Evolutionary conservation across 352 stramenopile genomes (phyloP), one percentile per base, ranked within the genome.

Genomic region (Salisapilia sapeloensis): DNA sequence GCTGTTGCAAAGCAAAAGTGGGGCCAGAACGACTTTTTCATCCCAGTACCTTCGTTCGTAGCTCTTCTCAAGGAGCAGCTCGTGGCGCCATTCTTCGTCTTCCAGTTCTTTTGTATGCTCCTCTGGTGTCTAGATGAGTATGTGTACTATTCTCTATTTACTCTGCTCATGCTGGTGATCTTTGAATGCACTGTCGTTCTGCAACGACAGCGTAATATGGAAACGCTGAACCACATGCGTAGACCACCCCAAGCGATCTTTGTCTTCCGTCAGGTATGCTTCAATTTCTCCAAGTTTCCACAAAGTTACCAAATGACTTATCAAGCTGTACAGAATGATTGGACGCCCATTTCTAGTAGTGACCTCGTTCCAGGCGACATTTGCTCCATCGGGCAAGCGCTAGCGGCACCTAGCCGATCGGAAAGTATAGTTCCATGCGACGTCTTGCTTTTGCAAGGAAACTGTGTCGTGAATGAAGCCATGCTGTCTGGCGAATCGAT

Each of bases 81-180:
- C 8, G 54, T 97, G 4, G 84, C 89, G 24, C 93, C 93, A n/a
- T 96, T 98, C 41, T 97, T 97, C 48, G 57, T 98, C 5, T 98
- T 98, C 50, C 93, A 98, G 53, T 74, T 74, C 25, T 85, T 98
- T 23, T 97, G 89, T 55, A 92, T 97, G 39, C 36, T 93, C 15
- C 58, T 98, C 15, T 98, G 93, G 93, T 92, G 60, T 36, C 54
- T 98, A 14, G 93, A 98, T 56, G 93, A 97, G 48, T 98, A 98
- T 56, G 95, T 93, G 61, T 92, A 96, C 53, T 98, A 97, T 53
- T 79, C 79, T 2, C 46, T 97, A n/a, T 92, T 97, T 46, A 98
- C 92, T 6, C 64, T 98, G 3, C 42, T 67, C 12, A 95, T 95
- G 55, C 61, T 98, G 6, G 48, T 98, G 10, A 36, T 97, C 16